phyloP scores from a whole-genome alignment of 2,329 filamentous ascomycete species.

The Teratosphaeria nubilosa region DNA sequence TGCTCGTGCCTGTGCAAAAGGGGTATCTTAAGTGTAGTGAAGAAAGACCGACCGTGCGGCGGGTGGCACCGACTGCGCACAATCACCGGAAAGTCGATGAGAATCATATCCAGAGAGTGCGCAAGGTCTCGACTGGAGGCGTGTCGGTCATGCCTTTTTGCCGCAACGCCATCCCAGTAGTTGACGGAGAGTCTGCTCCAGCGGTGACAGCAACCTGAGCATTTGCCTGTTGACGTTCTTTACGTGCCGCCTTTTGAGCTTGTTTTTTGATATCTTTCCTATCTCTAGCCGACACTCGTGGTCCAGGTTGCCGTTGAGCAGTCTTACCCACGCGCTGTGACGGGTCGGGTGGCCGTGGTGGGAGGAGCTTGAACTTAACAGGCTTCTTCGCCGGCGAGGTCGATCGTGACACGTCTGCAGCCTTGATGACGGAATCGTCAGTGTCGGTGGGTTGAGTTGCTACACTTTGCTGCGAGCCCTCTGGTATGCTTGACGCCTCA shows the following conservation, averaged over 20 bases:
- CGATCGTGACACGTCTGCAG: conserved; percentile 3
- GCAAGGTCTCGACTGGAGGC: conserved; percentile 26
- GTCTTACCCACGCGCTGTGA: conserved; percentile 17
- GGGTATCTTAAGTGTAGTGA: conserved; percentile 9
- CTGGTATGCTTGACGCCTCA: conserved; percentile 21
- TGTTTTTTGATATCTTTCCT: conserved; percentile 31
- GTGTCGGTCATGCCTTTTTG: conserved; percentile 25
- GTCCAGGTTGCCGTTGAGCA: conserved; percentile 25
- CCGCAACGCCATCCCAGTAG: conserved; percentile 20
- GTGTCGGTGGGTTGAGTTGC: conserved; percentile 10
- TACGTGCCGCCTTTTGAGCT: conserved; percentile 32
- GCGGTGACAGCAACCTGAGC: conserved; percentile 6
- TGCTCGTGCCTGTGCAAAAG: conserved; percentile 2
- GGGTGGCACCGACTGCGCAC: background rate
- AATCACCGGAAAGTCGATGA: background rate
- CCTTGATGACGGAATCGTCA: conserved; percentile 6
- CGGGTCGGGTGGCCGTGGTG: conserved; percentile 20
- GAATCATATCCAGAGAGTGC: conserved; percentile 28
- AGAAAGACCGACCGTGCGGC: background rate
- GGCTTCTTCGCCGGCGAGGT: conserved; percentile 8
- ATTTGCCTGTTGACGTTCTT: conserved; percentile 26
- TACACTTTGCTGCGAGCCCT: conserved; percentile 16
- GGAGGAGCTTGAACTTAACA: conserved; percentile 26
- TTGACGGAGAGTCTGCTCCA: conserved; percentile 11
- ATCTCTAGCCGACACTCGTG: conserved; percentile 27